These are phyloP conservation scores for Wickerhamiella dianesei DNA, from an alignment of 805 yeast species.

Conservation along the genomic window DNA sequence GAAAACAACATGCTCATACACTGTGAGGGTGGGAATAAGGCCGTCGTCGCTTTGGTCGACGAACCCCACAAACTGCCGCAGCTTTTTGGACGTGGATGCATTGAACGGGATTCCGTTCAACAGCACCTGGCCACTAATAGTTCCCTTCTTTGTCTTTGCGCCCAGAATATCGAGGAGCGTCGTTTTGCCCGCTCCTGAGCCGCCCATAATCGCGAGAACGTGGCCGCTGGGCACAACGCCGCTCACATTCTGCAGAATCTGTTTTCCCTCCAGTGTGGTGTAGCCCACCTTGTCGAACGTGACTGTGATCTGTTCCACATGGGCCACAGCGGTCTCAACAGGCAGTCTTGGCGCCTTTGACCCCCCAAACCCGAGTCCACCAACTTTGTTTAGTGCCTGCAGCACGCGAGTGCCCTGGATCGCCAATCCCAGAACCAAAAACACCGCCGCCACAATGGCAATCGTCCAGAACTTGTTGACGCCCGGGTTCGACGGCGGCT, in stretches of 20 bases:
- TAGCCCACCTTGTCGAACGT: constrained; percentile 66
- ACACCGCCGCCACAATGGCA: constrained; percentile 17
- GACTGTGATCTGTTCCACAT: constrained; percentile 44
- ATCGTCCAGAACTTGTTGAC: constrained; percentile 17
- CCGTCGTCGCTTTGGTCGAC: constrained; percentile 86
- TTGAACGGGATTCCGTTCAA: constrained; percentile 47
- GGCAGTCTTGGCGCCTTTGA: constrained; percentile 6
- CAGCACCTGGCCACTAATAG: constrained; percentile 47
- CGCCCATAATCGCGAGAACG: constrained; percentile 93
- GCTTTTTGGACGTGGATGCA: constrained; percentile 4
- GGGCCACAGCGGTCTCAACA: constrained; percentile 10
- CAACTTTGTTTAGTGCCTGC: background rate
- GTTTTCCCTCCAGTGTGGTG: constrained; percentile 32
- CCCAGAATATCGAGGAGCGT: constrained; percentile 86
- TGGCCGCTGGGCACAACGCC: constrained; percentile 81
- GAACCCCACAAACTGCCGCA: constrained; percentile 64
- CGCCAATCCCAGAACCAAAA: constrained; percentile 11
- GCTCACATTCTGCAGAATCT: constrained; percentile 47
- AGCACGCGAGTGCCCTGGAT: constrained; percentile 4
- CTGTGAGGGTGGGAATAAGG: constrained; percentile 82
- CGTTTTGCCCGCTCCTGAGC: constrained; percentile 97
- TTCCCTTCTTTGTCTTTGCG: constrained; percentile 70
- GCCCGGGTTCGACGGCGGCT: constrained; percentile 39
- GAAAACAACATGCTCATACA: constrained; percentile 86
- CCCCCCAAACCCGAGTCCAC: background rate